Base-by-base conservation (phyloP, 1,139 yeast species). In the Hemisphaericaspora lyxosophila region DNA sequence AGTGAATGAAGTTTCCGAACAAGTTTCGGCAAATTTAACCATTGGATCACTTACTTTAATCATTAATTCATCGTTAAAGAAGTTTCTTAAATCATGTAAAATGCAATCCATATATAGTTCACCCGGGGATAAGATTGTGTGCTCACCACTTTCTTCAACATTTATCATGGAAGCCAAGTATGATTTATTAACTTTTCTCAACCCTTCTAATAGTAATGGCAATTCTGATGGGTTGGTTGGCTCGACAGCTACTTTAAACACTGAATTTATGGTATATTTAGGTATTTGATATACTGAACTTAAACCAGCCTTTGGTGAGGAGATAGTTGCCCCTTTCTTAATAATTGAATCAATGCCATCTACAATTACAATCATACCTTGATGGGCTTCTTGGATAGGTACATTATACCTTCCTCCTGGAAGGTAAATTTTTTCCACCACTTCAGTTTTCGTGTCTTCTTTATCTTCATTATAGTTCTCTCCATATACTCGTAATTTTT, bases 111-210 rank as follows among this genome's bases (percentile, higher is more conserved):
- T 60, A 54, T 86, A 88, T 13, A 92, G 54, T 55, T 94, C 98
- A 4, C 98, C 98, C 3, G 89, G 79, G 0, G 94, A 96, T 20
- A 82, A 55, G 2, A 94, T 57, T 0, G 82, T 80, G 56, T 85
- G 88, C 51, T 90, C 97, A 1, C 97, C 97, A 40, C 90, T 84
- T 48, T 86, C 95, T 56, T 88, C 96, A 1, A 85, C 90, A 45
- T 75, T 79, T 6, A 87, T 67, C 20, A 73, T 71, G 26, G 82
- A 70, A 5, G 90, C 80, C 11, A 85, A 73, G 53, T 86, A 90
- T 1, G 83, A 66, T 46, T 76, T 79, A 46, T 75, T 75, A 18
- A 85, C 66, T 41, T 71, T 76, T 43, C 85, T 69, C 35, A 92
- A 63, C 0, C 90, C 89, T 14, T 78, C 82, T 12, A 84, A 64